Base-by-base conservation (phyloP, 495 filamentous ascomycete genomes). In the Tuber borchii region DNA sequence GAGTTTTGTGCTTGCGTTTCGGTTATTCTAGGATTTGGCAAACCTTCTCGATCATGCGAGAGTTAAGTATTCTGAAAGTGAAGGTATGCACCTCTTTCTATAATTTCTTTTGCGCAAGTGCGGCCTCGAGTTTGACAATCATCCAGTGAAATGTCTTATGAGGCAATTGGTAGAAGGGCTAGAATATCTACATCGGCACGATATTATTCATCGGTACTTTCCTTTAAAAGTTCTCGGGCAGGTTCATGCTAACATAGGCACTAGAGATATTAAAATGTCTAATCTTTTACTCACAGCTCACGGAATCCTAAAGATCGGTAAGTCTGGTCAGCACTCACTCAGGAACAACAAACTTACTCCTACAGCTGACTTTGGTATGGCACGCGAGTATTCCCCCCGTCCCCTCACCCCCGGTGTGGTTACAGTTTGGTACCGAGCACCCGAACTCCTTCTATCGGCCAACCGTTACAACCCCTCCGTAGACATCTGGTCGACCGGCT, bases 341-440 rank as follows among this genome's bases (percentile, higher is more conserved):
- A 70, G 16, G 51, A 48, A 46, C 73, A 75, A 69, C 83, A 69
- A 40, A 5, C 40, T 43, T 31, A 44, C 26, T 68, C 20, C 17
- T 45, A 70, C 71, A 86, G 86, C 85, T 43, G 85, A 87, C 74
- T 87, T 87, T 51, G 85, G 85, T 43, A 86, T 87, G 83, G 86
- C 86, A 43, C 81, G 86, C 43, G 83, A 84, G 70, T 87, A 83
- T 74, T 83, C 79, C 37, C 71, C 75, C 37, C 85, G 86, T 34
- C 85, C 85, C 34, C 78, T 87, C 37, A 87, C 86, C 31, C 86
- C 85, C 14, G 85, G 86, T 5, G 84, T 86, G 14, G 84, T 85
- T 51, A 87, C 86, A 48, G 83, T 85, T 56, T 85, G 84, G 84
- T 85, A 85, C 74, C 84, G 84, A 7, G 75, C 83, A 26, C 84